phyloP scores from a whole-genome alignment of 495 filamentous ascomycete species.

The Lentithecium fluviatile region DNA sequence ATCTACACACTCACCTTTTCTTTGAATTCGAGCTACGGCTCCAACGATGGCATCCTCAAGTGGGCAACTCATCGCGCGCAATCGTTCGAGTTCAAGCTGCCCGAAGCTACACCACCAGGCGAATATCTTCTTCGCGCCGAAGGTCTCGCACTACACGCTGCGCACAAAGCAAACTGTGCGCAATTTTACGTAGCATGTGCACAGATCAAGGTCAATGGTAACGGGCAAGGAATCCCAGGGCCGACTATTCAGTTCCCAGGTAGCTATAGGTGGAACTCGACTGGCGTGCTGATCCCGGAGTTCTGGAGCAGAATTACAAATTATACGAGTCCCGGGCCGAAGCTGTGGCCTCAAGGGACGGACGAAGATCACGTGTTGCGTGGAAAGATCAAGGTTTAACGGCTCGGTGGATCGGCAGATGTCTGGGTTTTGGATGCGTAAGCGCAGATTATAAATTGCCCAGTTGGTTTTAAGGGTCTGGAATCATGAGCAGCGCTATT shows the following conservation, averaged over 20 bases:
- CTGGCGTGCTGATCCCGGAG: conserved; percentile 11
- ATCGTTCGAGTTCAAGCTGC: conserved; percentile 17
- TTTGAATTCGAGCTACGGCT: conserved; percentile 8
- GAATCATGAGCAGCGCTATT: no score
- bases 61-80: conserved; percentile 15
- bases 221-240: conserved; percentile 1
- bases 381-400: neutral
- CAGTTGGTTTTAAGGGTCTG: no score
- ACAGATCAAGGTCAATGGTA: conserved; percentile 16
- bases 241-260: conserved; percentile 22
- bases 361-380: conserved; percentile 6
- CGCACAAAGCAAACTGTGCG: conserved; percentile 13
- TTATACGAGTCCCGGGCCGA: conserved; percentile 22
- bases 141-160: conserved; percentile 17
- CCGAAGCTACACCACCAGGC: conserved; percentile 4
- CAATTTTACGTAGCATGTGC: conserved; percentile 29
- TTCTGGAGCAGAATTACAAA: conserved; percentile 15
- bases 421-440: no score
- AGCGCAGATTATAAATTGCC: no score
- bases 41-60: conserved; percentile 9
- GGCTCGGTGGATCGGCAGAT: no score
- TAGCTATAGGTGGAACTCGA: conserved; percentile 6
- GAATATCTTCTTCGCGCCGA: conserved; percentile 25
- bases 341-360: conserved; percentile 11
- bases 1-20: conserved; percentile 35